Evolutionary conservation across 2,329 filamentous ascomycete species (phyloP).

Genomic region (Teratosphaeria zuluensis): DNA sequence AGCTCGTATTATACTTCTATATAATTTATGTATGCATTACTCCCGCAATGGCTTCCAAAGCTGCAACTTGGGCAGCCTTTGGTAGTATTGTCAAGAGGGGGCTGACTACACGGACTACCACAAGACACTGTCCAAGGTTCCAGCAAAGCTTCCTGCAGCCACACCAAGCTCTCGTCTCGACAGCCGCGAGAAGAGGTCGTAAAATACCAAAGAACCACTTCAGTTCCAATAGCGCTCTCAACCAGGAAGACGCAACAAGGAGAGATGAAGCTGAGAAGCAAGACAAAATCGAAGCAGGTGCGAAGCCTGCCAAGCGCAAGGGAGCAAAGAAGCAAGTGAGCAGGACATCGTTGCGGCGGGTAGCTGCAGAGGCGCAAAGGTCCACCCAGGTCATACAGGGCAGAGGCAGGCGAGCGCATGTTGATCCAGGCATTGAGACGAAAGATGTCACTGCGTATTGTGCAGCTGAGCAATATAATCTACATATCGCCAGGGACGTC

Average conservation of each 20-base stretch:
- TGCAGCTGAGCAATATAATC: constrained; percentile 57
- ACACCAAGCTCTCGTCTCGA: constrained; percentile 1
- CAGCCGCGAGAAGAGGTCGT: not conserved
- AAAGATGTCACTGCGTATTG: constrained; percentile 54
- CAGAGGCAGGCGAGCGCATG: constrained; percentile 32
- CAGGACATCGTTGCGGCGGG: constrained; percentile 70
- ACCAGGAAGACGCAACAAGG: not conserved
- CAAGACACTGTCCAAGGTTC: constrained; percentile 6
- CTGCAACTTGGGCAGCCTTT: constrained; percentile 23
- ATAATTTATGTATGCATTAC: not conserved
- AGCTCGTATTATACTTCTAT: not conserved
- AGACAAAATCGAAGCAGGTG: constrained; percentile 7
- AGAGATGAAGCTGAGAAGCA: not conserved
- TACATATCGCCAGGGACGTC: constrained; percentile 47
- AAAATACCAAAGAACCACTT: not conserved
- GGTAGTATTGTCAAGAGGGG: constrained; percentile 14
- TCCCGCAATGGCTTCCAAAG: constrained; percentile 5
- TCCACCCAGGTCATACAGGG: constrained; percentile 45
- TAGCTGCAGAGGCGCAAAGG: constrained; percentile 74
- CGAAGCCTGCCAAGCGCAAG: constrained; percentile 7
- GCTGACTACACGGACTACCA: constrained; percentile 13
- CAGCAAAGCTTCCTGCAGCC: constrained; percentile 5
- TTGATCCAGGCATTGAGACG: constrained; percentile 38
- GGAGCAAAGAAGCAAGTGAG: constrained; percentile 44
- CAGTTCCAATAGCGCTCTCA: not conserved